Base-by-base conservation (phyloP, 495 filamentous ascomycete genomes). In the Aspergillus ostianus region DNA sequence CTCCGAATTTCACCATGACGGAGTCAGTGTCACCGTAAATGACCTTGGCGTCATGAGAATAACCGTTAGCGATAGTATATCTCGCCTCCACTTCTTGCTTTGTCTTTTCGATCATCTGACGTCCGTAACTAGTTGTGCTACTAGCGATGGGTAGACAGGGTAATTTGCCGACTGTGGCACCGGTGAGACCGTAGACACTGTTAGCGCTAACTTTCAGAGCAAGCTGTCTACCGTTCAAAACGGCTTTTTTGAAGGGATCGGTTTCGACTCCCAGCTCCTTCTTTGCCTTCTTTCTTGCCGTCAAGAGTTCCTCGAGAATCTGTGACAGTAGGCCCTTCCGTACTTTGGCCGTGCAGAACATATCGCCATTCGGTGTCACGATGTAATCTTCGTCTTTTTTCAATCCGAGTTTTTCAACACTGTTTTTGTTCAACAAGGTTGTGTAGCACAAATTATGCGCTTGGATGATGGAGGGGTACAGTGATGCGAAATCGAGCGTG, bases 1-100 rank as follows among this genome's bases (percentile, higher is more conserved):
- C 90, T 13, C 94, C 94, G 67, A 99, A 99, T 66, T 97, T 98
- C 36, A 99, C 94, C 94, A 99, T 99, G 72, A 99, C 94, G 7
- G 94, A 99, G 80, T 99, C 94, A 23, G 94, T 99, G 71, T 99
- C 94, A 75, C 94, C 94, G 64, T 99, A 99, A 59, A 99, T 95
- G 73, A 99, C 94, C 65, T 95, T 82, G 0, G 94, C 94, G 72
- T 98, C 90, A 70, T 97, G 90, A 3, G 84, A 83, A 73, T 98
- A 98, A 15, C 94, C 95, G 66, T 98, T 97, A 13, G 90, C 90
- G 46, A 97, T 91, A 19, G 85, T 93, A 65, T 97, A 99, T 59
- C 83, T 83, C 32, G 80, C 73, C 69, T 99, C 94, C 8, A 99
- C 94, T 71, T 97, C 94, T 26, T 87, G 79, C 70, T 96, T 97